Percentiles rank a stretch among this genome's conserved stretches.
phyloP scores from a whole-genome alignment of 345 rosid species.

The Populus alba region DNA sequence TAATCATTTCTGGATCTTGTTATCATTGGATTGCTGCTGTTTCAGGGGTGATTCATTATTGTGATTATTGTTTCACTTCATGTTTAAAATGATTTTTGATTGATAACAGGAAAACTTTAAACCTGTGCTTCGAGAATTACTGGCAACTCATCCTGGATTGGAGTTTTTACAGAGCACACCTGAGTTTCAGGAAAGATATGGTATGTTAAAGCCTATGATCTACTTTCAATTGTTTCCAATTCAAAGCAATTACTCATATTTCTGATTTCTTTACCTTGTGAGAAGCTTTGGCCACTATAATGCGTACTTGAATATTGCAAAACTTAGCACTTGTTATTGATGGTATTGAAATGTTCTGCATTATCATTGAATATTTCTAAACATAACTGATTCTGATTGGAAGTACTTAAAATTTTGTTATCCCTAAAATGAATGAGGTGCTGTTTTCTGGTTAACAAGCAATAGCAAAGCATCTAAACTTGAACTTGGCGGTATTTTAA shows the following conservation, averaged over 20 bases:
- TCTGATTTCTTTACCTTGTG: neutral
- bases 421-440: neutral
- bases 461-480: neutral
- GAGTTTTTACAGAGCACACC: constrained; percentile 74
- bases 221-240: neutral
- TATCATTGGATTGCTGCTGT: neutral
- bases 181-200: constrained; percentile 91
- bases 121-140: constrained; percentile 75
- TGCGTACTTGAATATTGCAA: neutral
- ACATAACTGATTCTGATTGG: neutral
- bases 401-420: neutral
- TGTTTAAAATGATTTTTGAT: constrained; percentile 9
- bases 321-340: neutral
- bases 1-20: neutral
- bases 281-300: neutral
- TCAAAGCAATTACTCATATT: neutral
- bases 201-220: constrained; percentile 34
- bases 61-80: neutral
- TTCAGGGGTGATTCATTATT: neutral
- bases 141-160: constrained; percentile 81
- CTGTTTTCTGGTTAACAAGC: neutral
- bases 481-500: neutral
- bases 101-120: constrained; percentile 75
- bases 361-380: neutral
- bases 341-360: neutral